Evolutionary conservation across 1,284 basidiomycete species (phyloP).

Genomic region (Sutorius eximius): DNA sequence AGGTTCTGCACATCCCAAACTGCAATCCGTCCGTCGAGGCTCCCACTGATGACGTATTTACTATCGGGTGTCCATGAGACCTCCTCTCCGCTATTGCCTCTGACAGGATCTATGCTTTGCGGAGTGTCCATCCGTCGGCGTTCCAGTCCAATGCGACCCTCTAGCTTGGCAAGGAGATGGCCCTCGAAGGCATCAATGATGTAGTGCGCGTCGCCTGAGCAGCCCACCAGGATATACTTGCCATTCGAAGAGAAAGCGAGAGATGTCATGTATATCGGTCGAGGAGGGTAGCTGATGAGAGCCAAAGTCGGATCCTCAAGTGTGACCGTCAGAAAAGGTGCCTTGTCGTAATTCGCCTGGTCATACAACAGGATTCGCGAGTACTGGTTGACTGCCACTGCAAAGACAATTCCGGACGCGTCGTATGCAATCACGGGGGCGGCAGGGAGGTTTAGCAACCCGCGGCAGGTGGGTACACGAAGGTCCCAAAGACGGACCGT

Average conservation of each 20-base stretch:
- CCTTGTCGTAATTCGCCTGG: conserved; percentile 85
- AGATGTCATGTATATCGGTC: conserved; percentile 90
- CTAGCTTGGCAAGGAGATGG: conserved; percentile 76
- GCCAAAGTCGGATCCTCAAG: conserved; percentile 80
- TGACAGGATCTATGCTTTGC: conserved; percentile 64
- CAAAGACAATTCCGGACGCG: conserved; percentile 86
- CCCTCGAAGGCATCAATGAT: conserved; percentile 89
- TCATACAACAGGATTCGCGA: conserved; percentile 89
- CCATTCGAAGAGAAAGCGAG: conserved; percentile 89
- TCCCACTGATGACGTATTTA: conserved; percentile 81
- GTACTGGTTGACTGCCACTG: conserved; percentile 87
- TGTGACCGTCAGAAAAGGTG: conserved; percentile 82
- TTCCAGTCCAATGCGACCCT: conserved; percentile 80
- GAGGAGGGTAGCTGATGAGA: conserved; percentile 76
- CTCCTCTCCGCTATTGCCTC: conserved; percentile 86
- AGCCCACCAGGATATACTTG: conserved; percentile 89
- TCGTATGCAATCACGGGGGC: conserved; percentile 91
- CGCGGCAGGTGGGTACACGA: conserved; percentile 73
- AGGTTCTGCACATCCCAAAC: conserved; percentile 80
- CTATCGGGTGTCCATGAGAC: conserved; percentile 92
- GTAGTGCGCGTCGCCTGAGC: conserved; percentile 91
- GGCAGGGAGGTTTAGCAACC: conserved; percentile 67
- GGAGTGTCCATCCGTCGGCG: conserved; percentile 55
- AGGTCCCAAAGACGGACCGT: conserved; percentile 98
- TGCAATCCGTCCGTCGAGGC: conserved; percentile 75